Evolutionary conservation across 2,329 filamentous ascomycete genomes (phyloP), one percentile per base, ranked within the genome.

Genomic region (Xylariaceae sp.): DNA sequence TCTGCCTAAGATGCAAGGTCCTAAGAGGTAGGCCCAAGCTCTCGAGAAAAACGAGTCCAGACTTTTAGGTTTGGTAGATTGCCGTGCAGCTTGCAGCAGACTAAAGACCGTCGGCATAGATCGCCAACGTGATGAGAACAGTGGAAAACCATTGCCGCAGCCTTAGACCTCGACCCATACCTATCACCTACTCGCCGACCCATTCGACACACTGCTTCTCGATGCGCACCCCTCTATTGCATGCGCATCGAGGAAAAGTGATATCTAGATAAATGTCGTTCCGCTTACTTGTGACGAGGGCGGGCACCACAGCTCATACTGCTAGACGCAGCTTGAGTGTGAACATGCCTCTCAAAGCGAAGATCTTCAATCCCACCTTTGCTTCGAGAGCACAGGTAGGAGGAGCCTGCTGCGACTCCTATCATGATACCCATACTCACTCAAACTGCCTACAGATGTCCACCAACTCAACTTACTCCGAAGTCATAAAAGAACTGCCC

Each of bases 301-400:
- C 80, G 72, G 77, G 76, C 65, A 69, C 73, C 60, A 76, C 76
- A 64, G 76, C 75, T 59, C 70, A 71, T 63, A 66, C 73, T 68
- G 66, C 71, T 67, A 38, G 34, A 3, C 74, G 71, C 59, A 68
- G 68, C 69, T 69, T 64, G 57, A 69, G 64, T 60, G 66, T 74
- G 66, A 70, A 70, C 56, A 96, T 96, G 90, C 90, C 90, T 69
- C 79, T 96, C 59, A 85, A 84, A 76, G 88, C 88, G 56, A 93
- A 88, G 72, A 79, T 91, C 60, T 73, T 79, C 66, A 80, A 81
- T 69, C 77, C 84, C 60, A 79, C 79, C 47, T 76, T 83, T 60
- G 74, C 69, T 58, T 73, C 73, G 51, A 72, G 72, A 63, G 73
- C 79, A 66, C 75, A 75, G 71, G 83, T 87, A 56, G 14, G 36